Evolutionary conservation across 495 filamentous ascomycete genomes (phyloP).

Genomic region (Penicillium canariense): DNA sequence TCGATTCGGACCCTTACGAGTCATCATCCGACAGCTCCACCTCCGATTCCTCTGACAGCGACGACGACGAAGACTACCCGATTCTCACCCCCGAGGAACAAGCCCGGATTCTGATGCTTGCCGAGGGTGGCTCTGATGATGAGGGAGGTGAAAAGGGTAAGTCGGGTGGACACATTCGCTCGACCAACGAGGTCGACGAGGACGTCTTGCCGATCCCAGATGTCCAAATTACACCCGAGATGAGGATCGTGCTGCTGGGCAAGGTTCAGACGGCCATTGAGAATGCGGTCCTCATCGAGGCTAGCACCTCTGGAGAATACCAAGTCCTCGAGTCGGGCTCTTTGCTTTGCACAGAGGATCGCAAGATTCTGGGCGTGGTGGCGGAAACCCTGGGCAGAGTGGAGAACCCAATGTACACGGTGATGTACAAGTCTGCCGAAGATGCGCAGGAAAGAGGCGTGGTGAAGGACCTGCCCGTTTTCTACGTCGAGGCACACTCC

Average conservation of each 20-base stretch:
- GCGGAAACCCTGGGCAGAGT: conserved; percentile 80
- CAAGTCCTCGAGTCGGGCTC: conserved; percentile 81
- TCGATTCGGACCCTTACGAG: conserved; percentile 62
- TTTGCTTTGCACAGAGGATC: conserved; percentile 74
- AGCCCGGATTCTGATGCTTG: conserved; percentile 75
- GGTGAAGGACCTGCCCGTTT: conserved; percentile 61
- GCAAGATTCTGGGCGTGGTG: conserved; percentile 72
- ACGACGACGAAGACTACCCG: conserved; percentile 69
- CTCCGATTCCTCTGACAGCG: conserved; percentile 57
- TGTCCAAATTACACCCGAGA: conserved; percentile 68
- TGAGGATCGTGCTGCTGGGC: conserved; percentile 72
- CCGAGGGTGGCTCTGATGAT: conserved; percentile 68
- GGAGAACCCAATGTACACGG: conserved; percentile 75
- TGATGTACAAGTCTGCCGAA: conserved; percentile 62
- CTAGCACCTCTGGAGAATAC: conserved; percentile 72
- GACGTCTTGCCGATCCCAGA: conserved; percentile 70
- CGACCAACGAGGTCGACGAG: conserved; percentile 71
- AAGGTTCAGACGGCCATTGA: conserved; percentile 70
- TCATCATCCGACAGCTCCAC: conserved; percentile 55
- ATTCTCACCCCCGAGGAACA: conserved; percentile 75
- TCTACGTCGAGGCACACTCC: conserved; percentile 72
- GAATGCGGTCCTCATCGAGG: conserved; percentile 73
- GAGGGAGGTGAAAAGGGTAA: conserved; percentile 56
- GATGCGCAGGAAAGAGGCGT: conserved; percentile 69
- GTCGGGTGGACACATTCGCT: conserved; percentile 52